Base-by-base conservation (phyloP, 1,139 yeast genomes). In the Blastobotrys capitulatus region DNA sequence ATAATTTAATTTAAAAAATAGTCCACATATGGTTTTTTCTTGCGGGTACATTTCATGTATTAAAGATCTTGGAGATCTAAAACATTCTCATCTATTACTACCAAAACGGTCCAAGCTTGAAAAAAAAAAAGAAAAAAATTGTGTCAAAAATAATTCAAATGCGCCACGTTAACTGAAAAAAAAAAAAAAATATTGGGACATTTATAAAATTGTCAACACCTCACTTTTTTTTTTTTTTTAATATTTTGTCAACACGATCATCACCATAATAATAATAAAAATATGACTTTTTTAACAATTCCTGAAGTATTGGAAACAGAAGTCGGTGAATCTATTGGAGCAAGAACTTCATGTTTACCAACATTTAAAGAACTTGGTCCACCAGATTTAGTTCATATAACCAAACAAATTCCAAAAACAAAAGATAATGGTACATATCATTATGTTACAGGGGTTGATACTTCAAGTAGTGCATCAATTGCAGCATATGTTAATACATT, bases 321-420 rank as follows among this genome's bases (percentile, higher is more conserved):
- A 19, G 66, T 71, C 7, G 81, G 81, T 1, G 74, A 74, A 49
- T 76, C 82, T 32, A 62, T 80, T 49, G 71, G 69, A 40, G 78
- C 78, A 48, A 71, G 85, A 48, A 70, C 77, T 27, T 60, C 65
- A 26, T 67, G 72, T 38, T 64, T 79, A 42, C 60, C 69, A n/a
- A 66, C 74, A 20, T 78, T 78, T 57, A 74, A 71, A 49, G 79
- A 77, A 44, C 64, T 92, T 48, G 98, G 98, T 0, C 96, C 96
- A 0, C 90, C 96, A 6, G 97, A 92, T 70, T 73, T 92, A 56
- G 86, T 95, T 46, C 95, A 86, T 62, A 62, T 81, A 25, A 71
- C 83, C 31, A 75, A 73, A 49, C 58, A 60, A 9, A 58, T 60
- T 42, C 77, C 78, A 49, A 78, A 80, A 50, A 59, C 74, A 61